These are phyloP conservation scores for Kandelia obovata DNA, from an alignment of 345 rosid genomes.

Conservation along the genomic window DNA sequence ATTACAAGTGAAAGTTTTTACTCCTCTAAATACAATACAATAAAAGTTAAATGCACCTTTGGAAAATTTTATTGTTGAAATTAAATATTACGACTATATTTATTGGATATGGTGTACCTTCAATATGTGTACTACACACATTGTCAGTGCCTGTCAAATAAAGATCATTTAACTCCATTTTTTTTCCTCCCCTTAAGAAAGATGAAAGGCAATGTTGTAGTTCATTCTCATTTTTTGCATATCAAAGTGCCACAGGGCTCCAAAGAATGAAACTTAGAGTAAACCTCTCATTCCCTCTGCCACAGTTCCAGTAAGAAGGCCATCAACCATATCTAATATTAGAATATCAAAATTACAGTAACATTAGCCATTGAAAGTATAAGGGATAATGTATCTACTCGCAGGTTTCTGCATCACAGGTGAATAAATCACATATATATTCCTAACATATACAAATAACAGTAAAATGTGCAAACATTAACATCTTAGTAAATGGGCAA, in stretches of 20 bases:
- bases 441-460: not conserved
- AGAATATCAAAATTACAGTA: constrained; percentile 68
- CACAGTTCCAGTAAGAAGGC: constrained; percentile 89
- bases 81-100: constrained; percentile 87
- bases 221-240: not conserved
- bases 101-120: constrained; percentile 49
- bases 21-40: constrained; percentile 10
- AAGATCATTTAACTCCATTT: not conserved
- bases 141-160: constrained; percentile 61
- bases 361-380: constrained; percentile 85
- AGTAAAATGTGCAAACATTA: not conserved
- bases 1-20: not conserved
- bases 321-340: constrained; percentile 87
- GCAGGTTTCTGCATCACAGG: constrained; percentile 52
- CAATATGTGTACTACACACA: constrained; percentile 64
- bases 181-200: not conserved
- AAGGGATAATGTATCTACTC: constrained; percentile 78
- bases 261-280: not conserved
- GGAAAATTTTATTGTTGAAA: constrained; percentile 56
- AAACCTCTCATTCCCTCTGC: constrained; percentile 90
- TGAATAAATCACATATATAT: not conserved
- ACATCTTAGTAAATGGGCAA: too few species aligned
- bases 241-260: not conserved
- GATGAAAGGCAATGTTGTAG: not conserved
- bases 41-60: constrained; percentile 47